Evolutionary conservation across 768 basidiomycete species (phyloP), one percentile per base, ranked within the genome.

Genomic region (Tricholomella constricta): DNA sequence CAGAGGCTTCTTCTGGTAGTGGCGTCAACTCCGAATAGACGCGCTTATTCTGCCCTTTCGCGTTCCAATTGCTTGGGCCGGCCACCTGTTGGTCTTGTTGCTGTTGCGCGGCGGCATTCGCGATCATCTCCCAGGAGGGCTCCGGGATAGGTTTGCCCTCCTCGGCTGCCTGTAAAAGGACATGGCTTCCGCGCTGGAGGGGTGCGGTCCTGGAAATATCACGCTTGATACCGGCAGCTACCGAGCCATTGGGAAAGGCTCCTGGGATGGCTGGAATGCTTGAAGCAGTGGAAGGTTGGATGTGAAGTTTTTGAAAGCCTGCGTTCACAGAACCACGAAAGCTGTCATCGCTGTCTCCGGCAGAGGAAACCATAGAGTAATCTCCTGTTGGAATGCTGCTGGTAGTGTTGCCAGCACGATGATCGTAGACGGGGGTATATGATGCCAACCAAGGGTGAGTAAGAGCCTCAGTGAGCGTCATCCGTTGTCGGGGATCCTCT

Each of bases 401-500:
- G 11, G 45, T 46, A 15, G 29, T 27, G 35, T 15, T 48, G 27
- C 45, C 38, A 25, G 34, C 46, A 36, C 14, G 20, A 34, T 25
- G 48, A 34, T 49, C 48, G 47, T 72, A 68, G 27, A 69, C 59
- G 2, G 71, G 72, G 19, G 60, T 52, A 48, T 75, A 70, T 0
- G 67, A 62, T 35, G 55, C 32, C 2, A 98, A 77, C 96, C 96
- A 98, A 1, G 83, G 82, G 60, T 98, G 94, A 0, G 68, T 23
- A 9, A 89, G 78, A 0, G 94, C 88, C 0, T 80, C 75, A 2
- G 76, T 71, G 54, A 94, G 77, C 6, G 85, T 83, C 80, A 96
- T 82, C n/a, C 95, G 85, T 12, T 65, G 55, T 0, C 56, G 58
- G 0, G 94, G 91, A 49, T 90, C 76, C 32, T 74, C 72, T 45